phyloP scores from a whole-genome alignment of 352 stramenopile species.

The Pythium chondricola region DNA sequence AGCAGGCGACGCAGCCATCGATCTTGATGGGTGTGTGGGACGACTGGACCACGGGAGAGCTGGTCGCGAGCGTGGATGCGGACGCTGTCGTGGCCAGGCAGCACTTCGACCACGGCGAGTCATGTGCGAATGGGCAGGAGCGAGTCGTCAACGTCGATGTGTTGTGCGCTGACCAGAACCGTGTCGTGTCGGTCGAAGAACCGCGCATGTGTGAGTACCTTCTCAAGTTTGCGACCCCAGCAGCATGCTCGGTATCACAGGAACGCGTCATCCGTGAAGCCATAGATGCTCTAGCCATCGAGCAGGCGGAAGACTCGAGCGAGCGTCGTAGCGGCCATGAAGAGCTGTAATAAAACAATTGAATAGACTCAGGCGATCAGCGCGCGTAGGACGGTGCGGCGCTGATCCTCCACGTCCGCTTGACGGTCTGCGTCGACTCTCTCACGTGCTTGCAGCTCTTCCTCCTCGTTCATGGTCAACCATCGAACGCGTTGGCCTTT shows the following conservation, averaged over 20 bases:
- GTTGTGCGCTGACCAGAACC: conserved; percentile 67
- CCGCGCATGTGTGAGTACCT: conserved; percentile 71
- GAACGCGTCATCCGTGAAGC: too few species aligned
- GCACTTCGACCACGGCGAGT: conserved; percentile 72
- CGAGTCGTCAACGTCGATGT: conserved; percentile 68
- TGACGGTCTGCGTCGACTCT: conserved; percentile 3
- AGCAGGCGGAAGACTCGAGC: not conserved
- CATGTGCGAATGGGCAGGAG: conserved; percentile 81
- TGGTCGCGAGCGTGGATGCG: conserved; percentile 1
- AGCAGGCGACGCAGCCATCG: conserved; percentile 18
- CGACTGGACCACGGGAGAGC: conserved; percentile 28
- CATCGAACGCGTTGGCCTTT: conserved; percentile 38
- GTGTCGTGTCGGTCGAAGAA: conserved; percentile 6
- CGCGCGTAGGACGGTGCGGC: conserved; percentile 11
- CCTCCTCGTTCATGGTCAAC: conserved; percentile 42
- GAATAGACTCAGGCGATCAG: conserved; percentile 6
- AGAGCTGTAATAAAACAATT: conserved; percentile 3
- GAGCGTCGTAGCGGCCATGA: not conserved
- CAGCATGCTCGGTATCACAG: conserved; percentile 89
- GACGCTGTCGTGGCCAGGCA: conserved; percentile 17
- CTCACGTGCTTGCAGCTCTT: conserved; percentile 5
- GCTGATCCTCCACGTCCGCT: conserved; percentile 1
- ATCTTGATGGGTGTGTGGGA: conserved; percentile 65
- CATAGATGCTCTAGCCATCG: too few species aligned
- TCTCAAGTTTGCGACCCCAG: conserved; percentile 51